phyloP scores from a whole-genome alignment of 768 basidiomycete species.

The Auricularia sp. region DNA sequence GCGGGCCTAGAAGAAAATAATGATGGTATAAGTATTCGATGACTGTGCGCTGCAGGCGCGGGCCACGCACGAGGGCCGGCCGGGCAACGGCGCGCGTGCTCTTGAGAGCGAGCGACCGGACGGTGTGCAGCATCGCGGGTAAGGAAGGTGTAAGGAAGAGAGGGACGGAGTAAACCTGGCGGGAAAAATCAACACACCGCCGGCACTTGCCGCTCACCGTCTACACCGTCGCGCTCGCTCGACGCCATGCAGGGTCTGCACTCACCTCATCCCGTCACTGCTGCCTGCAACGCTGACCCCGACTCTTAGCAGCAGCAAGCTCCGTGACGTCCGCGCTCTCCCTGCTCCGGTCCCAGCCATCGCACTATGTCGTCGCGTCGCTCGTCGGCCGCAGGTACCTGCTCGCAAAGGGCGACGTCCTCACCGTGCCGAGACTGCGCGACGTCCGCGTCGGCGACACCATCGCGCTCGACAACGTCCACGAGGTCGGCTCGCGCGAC shows the following conservation, averaged over 20 bases:
- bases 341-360: conserved; percentile 82
- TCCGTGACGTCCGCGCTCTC: conserved; percentile 48
- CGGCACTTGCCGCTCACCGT: neutral
- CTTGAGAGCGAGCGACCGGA: conserved; percentile 3
- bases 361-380: conserved; percentile 83
- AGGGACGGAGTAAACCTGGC: neutral
- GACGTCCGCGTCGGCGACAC: conserved; percentile 79
- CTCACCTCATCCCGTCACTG: neutral
- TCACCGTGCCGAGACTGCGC: conserved; percentile 87
- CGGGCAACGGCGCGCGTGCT: conserved; percentile 30
- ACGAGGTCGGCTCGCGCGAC: conserved; percentile 92
- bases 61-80: neutral
- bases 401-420: conserved; percentile 78
- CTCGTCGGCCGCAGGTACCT: conserved; percentile 84
- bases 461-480: conserved; percentile 71
- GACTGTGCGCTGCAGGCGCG: neutral
- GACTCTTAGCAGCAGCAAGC: conserved; percentile 1
- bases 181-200: neutral
- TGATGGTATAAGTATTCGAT: neutral
- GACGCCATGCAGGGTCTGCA: neutral
- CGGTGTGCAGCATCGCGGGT: neutral
- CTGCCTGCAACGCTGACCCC: neutral
- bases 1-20: conserved; percentile 32
- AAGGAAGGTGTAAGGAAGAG: conserved; percentile 2
- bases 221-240: neutral